Conservation (phyloP, 116 monocot species). For the Papilionanthe hybrid region DNA sequence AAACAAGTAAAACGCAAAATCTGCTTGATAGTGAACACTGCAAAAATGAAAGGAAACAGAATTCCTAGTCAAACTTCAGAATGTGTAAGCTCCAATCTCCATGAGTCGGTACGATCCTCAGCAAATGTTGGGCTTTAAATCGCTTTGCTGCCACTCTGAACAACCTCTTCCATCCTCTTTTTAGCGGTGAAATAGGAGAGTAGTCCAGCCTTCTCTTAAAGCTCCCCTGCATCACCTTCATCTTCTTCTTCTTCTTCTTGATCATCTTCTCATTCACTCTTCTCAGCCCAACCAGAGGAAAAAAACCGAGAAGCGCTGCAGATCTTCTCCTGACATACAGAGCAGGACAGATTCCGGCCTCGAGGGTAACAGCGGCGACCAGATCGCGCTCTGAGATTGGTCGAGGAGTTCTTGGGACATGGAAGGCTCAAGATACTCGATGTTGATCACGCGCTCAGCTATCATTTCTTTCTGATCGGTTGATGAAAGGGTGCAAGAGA, state of each 20-base stretch:
- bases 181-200: constrained; percentile 16
- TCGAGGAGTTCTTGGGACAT: constrained; percentile 82
- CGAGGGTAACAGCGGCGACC: constrained; percentile 83
- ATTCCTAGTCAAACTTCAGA: background rate
- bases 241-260: constrained; percentile 9
- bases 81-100: background rate
- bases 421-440: constrained; percentile 72
- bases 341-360: background rate
- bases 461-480: constrained; percentile 9
- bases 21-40: too few species aligned
- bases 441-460: constrained; percentile 55
- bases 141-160: constrained; percentile 17
- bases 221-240: constrained; percentile 5
- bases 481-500: background rate
- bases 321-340: background rate
- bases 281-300: background rate
- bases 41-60: too few species aligned
- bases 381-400: constrained; percentile 81
- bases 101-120: constrained; percentile 13
- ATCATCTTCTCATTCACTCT: background rate
- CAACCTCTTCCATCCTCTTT: constrained; percentile 15
- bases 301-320: too few species aligned
- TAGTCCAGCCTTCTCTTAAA: constrained; percentile 13
- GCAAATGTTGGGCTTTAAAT: constrained; percentile 12
- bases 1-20: too few species aligned